Evolutionary conservation across 2,329 filamentous ascomycete species (phyloP).

Genomic region (Aspergillus viridinutans): DNA sequence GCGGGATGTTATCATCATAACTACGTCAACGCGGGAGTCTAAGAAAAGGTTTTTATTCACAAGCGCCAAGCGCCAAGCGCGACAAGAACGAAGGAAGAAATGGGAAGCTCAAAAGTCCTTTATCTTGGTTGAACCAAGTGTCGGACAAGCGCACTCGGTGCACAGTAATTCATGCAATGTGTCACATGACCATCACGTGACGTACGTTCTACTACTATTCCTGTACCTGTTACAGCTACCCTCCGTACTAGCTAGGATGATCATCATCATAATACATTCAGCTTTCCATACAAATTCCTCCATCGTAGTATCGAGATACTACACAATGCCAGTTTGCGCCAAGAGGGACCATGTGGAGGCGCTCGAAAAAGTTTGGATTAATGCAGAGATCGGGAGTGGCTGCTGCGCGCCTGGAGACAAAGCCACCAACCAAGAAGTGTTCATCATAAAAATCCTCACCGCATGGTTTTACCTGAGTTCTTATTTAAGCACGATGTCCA

Average conservation of each 20-base stretch:
- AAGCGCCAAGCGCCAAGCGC: conserved; percentile 3
- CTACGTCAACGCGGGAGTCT: not conserved
- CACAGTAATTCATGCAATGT: not conserved
- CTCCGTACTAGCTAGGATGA: no score
- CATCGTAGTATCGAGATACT: no score
- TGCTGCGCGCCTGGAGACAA: not conserved
- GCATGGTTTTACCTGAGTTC: not conserved
- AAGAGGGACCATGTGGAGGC: not conserved
- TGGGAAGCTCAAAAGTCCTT: not conserved
- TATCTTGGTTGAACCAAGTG: conserved; percentile 1
- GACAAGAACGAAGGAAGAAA: not conserved
- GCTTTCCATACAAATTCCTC: no score
- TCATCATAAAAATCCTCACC: conserved; percentile 4
- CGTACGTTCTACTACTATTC: no score
- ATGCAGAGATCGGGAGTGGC: not conserved
- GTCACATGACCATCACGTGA: no score
- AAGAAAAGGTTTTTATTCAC: not conserved
- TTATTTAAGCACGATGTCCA: not conserved
- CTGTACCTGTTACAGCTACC: no score
- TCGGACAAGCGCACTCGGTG: conserved; percentile 1
- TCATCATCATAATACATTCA: no score
- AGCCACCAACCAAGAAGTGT: conserved; percentile 5
- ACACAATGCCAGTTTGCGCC: not conserved
- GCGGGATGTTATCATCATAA: not conserved
- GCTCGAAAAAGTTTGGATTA: not conserved